Evolutionary conservation across 805 yeast species (phyloP), one percentile per base, ranked within the genome.

Genomic region (Komagataella kurtzmanii): DNA sequence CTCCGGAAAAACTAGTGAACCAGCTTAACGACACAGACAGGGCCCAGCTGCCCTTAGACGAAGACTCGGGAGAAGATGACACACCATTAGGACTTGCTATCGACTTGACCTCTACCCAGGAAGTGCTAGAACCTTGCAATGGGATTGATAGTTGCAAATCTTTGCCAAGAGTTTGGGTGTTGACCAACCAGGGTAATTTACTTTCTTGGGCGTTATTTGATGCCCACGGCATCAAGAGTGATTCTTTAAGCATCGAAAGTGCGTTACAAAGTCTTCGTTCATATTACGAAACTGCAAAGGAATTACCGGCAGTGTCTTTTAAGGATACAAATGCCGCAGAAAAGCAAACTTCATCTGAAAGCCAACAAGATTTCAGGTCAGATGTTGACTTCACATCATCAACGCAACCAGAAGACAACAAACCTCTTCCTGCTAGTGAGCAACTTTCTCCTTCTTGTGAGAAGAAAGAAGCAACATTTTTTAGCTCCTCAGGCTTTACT

Each of bases 11-110:
- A 17, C 60, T 69, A 2, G 59, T 83, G 1, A 67, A 67, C 30
- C 81, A 81, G 7, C 64, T 75, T 3, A 85, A 84, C 57, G 97
- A 89, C 59, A 70, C 81, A 3, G 80, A 79, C 58, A 73, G 85
- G 49, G 95, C 96, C 0, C 74, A 79, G 23, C 68, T 88, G 55
- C 96, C 96, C 1, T 69, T 87, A 57, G 79, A 78, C 59, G 82
- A 79, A 7, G 81, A 72, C 2, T 69, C 82, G 0, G 82, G 76
- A 48, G 82, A 76, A 50, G 95, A 88, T 58, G 76, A 85, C 12
- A 75, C 84, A 6, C 81, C 91, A 0, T 68, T 85, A 19, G 96
- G 96, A 4, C 56, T 85, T 8, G 79, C 79, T 0, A 49, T 87
- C 5, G 95, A 88, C 61, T 58, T 81, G 12, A 67, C 74, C 8